Conservation (phyloP, 2,329 filamentous ascomycete species). For the Dothistroma pini region DNA sequence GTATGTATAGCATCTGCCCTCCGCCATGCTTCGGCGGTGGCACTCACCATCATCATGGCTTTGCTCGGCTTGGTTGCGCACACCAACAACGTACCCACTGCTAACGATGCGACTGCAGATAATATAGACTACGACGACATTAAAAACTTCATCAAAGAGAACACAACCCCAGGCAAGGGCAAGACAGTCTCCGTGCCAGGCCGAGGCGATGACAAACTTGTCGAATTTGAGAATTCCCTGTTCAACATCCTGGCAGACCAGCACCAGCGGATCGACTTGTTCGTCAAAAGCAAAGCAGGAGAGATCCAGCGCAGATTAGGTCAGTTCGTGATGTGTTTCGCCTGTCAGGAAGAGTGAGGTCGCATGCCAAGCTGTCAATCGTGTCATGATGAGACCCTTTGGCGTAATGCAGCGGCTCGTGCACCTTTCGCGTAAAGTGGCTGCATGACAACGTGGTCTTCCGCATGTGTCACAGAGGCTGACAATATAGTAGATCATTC, state of each 20-base stretch:
- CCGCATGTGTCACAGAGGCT: background rate
- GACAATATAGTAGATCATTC: background rate
- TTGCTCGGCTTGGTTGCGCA: conserved; percentile 7
- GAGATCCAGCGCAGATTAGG: conserved; percentile 69
- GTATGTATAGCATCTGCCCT: conserved; percentile 43
- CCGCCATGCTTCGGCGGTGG: background rate
- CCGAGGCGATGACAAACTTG: conserved; percentile 48
- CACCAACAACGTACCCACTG: conserved; percentile 4
- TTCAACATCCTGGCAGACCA: conserved; percentile 68
- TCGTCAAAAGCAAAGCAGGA: conserved; percentile 74
- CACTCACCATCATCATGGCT: conserved; percentile 6
- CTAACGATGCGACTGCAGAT: conserved; percentile 47
- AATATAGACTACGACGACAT: conserved; percentile 88
- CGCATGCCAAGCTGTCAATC: background rate
- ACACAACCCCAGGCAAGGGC: conserved; percentile 69
- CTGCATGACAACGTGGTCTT: background rate
- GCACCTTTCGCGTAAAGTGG: background rate
- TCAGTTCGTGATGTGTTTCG: conserved; percentile 39
- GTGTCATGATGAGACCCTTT: background rate
- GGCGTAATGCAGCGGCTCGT: background rate
- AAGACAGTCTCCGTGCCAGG: conserved; percentile 72
- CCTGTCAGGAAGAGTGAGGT: background rate
- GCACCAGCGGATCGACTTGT: conserved; percentile 73
- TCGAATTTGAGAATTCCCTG: conserved; percentile 68
- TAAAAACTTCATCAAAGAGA: conserved; percentile 77